Conservation (phyloP, 2,329 filamentous ascomycete genomes). For the Alternaria conjuncta region DNA sequence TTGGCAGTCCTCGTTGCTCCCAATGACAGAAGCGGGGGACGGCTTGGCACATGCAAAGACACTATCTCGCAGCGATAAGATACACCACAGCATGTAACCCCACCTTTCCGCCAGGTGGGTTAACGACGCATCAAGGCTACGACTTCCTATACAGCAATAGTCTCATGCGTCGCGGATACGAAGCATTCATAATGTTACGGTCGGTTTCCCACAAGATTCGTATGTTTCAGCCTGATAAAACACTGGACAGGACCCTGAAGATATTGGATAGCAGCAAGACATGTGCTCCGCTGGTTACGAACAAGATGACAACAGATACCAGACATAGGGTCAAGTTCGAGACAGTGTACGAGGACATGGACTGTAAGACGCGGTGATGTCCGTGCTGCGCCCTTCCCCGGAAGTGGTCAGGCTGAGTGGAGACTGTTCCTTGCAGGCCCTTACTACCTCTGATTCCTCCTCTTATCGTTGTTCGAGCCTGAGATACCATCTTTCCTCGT, state of each 20-base stretch:
- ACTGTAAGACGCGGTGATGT: neutral
- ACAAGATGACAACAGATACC: neutral
- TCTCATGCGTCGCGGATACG: neutral
- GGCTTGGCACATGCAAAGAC: conserved; percentile 1
- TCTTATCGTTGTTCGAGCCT: neutral
- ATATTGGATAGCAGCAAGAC: neutral
- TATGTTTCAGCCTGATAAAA: neutral
- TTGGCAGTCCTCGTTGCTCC: neutral
- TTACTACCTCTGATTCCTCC: neutral
- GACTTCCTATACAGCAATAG: neutral
- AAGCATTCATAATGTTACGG: neutral
- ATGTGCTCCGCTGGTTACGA: neutral
- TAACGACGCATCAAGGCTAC: neutral
- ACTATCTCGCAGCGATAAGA: conserved; percentile 8
- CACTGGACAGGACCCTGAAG: neutral
- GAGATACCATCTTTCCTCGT: neutral
- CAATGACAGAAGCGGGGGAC: neutral
- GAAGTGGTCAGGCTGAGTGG: neutral
- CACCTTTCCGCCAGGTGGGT: neutral
- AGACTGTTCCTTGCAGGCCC: neutral
- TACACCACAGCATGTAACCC: neutral
- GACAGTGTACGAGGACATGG: neutral
- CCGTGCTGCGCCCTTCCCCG: neutral
- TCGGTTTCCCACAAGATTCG: neutral
- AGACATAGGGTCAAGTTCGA: neutral